A percentile compares a stretch with the other conserved stretches of the same genome.
Evolutionary conservation across 306 rosid genomes (phyloP).

Genomic region (Comarum palustre): DNA sequence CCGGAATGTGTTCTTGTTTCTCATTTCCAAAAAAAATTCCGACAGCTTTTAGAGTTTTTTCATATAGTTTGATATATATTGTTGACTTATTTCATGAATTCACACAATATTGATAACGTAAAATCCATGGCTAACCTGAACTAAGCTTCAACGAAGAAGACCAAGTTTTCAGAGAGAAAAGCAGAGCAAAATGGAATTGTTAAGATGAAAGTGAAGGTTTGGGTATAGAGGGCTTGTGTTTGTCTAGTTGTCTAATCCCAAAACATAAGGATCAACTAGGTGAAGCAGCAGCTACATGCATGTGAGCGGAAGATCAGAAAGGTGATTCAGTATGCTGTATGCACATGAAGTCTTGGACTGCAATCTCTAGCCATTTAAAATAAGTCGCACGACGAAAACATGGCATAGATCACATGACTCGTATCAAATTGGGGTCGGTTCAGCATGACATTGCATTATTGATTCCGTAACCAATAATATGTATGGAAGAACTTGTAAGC

Average conservation of each 20-base stretch:
- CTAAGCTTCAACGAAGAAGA: too few species aligned
- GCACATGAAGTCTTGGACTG: background rate
- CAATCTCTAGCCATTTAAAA: background rate
- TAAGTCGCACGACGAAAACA: slow-evolving; percentile 12
- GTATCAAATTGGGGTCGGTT: background rate
- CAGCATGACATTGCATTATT: background rate
- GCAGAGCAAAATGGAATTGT: too few species aligned
- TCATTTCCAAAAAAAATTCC: background rate
- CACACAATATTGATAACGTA: too few species aligned
- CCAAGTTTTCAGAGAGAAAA: too few species aligned
- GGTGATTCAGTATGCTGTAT: background rate
- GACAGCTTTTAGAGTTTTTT: background rate
- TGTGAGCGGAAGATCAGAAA: slow-evolving; percentile 5
- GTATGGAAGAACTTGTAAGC: background rate
- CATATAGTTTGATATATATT: background rate
- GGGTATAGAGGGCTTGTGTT: background rate
- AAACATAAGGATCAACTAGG: background rate
- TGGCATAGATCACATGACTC: background rate
- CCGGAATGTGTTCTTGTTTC: background rate
- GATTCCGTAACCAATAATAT: background rate
- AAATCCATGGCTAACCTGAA: too few species aligned
- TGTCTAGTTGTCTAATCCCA: background rate
- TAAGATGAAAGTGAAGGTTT: slow-evolving; percentile 5
- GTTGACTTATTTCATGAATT: background rate
- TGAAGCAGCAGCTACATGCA: background rate